phyloP scores from a whole-genome alignment of 192 early-diverging fungal genomes.

The Spizellomyces sp. region DNA sequence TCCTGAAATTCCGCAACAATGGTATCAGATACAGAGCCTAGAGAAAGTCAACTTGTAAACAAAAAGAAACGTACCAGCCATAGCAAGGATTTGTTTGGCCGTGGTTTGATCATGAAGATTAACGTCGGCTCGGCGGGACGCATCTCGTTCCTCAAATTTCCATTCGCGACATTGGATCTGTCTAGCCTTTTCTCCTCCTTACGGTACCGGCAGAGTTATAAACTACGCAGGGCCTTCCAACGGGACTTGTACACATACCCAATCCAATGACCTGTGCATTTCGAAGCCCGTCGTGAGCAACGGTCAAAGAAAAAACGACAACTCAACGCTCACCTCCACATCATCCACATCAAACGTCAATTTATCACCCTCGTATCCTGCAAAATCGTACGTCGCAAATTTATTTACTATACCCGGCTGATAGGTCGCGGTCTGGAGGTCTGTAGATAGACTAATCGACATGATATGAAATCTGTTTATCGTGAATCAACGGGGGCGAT shows the following conservation, averaged over 20 bases:
- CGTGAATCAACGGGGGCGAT: no score
- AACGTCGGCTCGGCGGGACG: slow-evolving; percentile 1
- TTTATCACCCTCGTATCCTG: not conserved
- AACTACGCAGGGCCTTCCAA: not conserved
- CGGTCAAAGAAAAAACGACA: no score
- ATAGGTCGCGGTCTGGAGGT: slow-evolving; percentile 11
- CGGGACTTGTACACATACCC: slow-evolving; percentile 4
- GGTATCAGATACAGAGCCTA: no score
- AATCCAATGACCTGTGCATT: slow-evolving; percentile 11
- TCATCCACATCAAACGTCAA: slow-evolving; percentile 21
- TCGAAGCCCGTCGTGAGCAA: not conserved
- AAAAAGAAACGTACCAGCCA: slow-evolving; percentile 7
- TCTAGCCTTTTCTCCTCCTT: not conserved
- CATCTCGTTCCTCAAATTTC: slow-evolving; percentile 18
- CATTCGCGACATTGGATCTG: not conserved
- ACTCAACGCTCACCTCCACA: slow-evolving; percentile 16
- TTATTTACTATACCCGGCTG: not conserved
- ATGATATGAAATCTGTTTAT: no score
- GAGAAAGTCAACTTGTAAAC: no score
- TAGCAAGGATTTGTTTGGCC: not conserved
- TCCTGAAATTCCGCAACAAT: no score
- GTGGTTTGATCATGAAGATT: not conserved
- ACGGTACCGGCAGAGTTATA: not conserved
- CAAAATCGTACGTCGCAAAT: not conserved
- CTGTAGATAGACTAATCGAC: slow-evolving; percentile 1